Percentiles rank a stretch among this genome's conserved stretches.
These are phyloP conservation scores for Parmelia sp. DNA, from an alignment of 495 filamentous ascomycete genomes.

Conservation along the genomic window DNA sequence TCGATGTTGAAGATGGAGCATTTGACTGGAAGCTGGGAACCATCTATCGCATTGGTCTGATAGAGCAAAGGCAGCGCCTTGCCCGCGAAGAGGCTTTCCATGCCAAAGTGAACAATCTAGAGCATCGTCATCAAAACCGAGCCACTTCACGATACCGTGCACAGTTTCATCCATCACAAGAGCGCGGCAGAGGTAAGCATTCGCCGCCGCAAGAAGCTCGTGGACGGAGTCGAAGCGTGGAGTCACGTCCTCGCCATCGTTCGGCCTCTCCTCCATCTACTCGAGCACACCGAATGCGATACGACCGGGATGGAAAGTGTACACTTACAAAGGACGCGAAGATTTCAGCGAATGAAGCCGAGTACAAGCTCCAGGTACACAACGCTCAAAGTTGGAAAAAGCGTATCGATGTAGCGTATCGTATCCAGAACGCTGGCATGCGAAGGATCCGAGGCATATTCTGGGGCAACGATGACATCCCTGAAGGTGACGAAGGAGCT, in stretches of 20 bases:
- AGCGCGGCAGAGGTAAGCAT: constrained; percentile 46
- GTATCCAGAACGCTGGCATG: constrained; percentile 63
- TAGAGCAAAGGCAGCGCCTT: constrained; percentile 82
- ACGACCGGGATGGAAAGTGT: constrained; percentile 69
- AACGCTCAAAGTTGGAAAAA: constrained; percentile 91
- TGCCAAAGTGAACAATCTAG: constrained; percentile 77
- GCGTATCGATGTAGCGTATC: constrained; percentile 72
- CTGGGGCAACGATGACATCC: constrained; percentile 74
- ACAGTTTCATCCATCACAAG: constrained; percentile 40
- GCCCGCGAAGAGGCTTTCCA: constrained; percentile 86
- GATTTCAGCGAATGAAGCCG: constrained; percentile 66
- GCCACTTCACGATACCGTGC: constrained; percentile 45
- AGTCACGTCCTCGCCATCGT: constrained; percentile 34
- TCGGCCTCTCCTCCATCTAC: constrained; percentile 19
- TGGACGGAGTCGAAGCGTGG: constrained; percentile 29
- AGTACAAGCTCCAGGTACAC: constrained; percentile 64
- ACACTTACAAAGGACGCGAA: constrained; percentile 62
- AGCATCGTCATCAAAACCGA: constrained; percentile 55
- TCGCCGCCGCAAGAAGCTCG: constrained; percentile 17
- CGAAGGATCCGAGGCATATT: constrained; percentile 74
- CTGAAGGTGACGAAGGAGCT: constrained; percentile 70
- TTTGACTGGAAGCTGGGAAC: constrained; percentile 95
- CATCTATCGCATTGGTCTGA: constrained; percentile 81
- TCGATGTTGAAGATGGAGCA: constrained; percentile 90
- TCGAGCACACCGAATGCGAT: constrained; percentile 53